Percentiles rank a stretch among this genome's conserved stretches.
These are phyloP conservation scores for Ramaria sp. DNA, from an alignment of 768 basidiomycete genomes.

Conservation along the genomic window DNA sequence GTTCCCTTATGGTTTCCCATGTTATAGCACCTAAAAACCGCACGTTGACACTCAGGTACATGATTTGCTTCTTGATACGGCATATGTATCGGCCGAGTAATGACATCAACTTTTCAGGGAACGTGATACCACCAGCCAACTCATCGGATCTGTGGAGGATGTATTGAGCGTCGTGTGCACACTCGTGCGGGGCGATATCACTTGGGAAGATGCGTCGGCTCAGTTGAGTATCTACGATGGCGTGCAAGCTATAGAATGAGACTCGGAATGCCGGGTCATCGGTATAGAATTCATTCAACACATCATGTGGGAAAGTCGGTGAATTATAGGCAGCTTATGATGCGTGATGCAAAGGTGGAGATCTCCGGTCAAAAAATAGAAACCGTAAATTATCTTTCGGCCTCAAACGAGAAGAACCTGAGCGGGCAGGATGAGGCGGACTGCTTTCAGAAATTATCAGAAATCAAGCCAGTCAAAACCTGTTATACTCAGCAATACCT, in stretches of 20 bases:
- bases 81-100: neutral
- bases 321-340: too few relatives aligned
- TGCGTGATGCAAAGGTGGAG: too few relatives aligned
- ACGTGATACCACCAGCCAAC: slow-evolving; percentile 87
- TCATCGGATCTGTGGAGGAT: slow-evolving; percentile 83
- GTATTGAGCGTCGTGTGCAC: slow-evolving; percentile 74
- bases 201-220: slow-evolving; percentile 68
- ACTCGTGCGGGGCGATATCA: slow-evolving; percentile 62
- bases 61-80: neutral
- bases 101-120: slow-evolving; percentile 40
- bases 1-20: neutral
- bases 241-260: slow-evolving; percentile 66
- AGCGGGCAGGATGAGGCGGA: too few relatives aligned
- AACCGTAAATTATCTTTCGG: too few relatives aligned
- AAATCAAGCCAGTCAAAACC: too few relatives aligned
- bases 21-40: slow-evolving; percentile 76
- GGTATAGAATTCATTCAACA: too few relatives aligned
- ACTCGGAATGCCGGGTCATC: neutral
- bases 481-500: too few relatives aligned
- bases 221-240: slow-evolving; percentile 76
- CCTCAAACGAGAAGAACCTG: too few relatives aligned
- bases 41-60: slow-evolving; percentile 85
- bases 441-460: too few relatives aligned
- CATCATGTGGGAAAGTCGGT: too few relatives aligned
- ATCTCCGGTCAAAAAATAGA: too few relatives aligned